Evolutionary conservation across 129 eudicot genomes (phyloP).

Genomic region (Calendula officinalis): DNA sequence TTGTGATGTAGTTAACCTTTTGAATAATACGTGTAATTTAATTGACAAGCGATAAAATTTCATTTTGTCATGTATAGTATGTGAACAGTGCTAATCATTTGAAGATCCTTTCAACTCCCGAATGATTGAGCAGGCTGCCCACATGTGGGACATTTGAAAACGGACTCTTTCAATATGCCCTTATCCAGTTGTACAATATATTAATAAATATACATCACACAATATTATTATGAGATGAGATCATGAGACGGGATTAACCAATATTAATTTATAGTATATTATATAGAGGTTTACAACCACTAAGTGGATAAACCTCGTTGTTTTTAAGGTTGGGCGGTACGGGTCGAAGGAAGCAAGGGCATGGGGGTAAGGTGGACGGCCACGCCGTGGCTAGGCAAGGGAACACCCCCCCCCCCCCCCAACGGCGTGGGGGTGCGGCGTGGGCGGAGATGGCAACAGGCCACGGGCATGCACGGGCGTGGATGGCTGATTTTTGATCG

Average conservation of each 20-base stretch:
- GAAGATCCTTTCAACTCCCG: not conserved
- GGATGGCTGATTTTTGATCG: too few relatives aligned
- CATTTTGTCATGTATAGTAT: not conserved
- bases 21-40: too few relatives aligned
- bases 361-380: too few relatives aligned
- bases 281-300: not conserved
- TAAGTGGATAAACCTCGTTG: not conserved
- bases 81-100: not conserved
- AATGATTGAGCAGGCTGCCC: not conserved
- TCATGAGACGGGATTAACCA: not conserved
- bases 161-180: not conserved
- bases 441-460: too few relatives aligned
- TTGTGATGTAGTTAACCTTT: too few relatives aligned
- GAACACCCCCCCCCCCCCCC: too few relatives aligned
- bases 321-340: too few relatives aligned
- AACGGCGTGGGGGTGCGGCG: too few relatives aligned
- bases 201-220: not conserved
- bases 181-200: not conserved
- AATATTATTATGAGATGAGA: not conserved
- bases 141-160: slow-evolving; percentile 6
- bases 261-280: not conserved
- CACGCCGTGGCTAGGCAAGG: too few relatives aligned
- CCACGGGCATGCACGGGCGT: too few relatives aligned
- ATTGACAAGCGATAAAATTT: not conserved
- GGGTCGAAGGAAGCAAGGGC: too few relatives aligned